Evolutionary conservation across 1,284 basidiomycete genomes (phyloP).

Genomic region (Phylloporus sp.): DNA sequence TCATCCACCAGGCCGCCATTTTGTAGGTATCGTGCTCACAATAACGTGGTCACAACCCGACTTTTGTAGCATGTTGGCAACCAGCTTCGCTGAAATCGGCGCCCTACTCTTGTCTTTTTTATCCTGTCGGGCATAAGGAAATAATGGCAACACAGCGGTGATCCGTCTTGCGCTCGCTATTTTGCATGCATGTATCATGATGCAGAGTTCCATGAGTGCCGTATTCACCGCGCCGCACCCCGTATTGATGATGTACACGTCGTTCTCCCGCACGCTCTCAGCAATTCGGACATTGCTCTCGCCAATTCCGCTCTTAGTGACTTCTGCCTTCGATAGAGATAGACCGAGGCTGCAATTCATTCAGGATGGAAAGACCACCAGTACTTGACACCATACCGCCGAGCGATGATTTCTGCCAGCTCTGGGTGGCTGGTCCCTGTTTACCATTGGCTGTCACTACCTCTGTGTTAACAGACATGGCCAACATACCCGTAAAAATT

Average conservation of each 20-base stretch:
- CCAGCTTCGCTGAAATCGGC: conserved; percentile 97
- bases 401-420: conserved; percentile 92
- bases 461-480: neutral
- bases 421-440: conserved; percentile 94
- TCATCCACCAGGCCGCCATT: conserved; percentile 1
- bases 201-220: conserved; percentile 94
- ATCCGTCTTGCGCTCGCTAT: conserved; percentile 95
- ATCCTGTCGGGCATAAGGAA: conserved; percentile 96
- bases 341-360: conserved; percentile 74
- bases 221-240: conserved; percentile 89
- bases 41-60: conserved; percentile 99
- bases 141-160: conserved; percentile 94
- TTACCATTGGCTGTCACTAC: conserved; percentile 13
- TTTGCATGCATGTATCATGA: conserved; percentile 99
- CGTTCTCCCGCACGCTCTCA: conserved; percentile 97
- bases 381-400: conserved; percentile 66
- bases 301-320: conserved; percentile 89
- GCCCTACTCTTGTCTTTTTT: conserved; percentile 99
- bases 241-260: conserved; percentile 99
- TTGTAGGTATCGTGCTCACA: conserved; percentile 60
- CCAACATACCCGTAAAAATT: conserved; percentile 83
- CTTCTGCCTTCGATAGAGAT: conserved; percentile 84
- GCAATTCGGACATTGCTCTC: conserved; percentile 92
- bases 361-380: conserved; percentile 29
- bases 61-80: conserved; percentile 98